A percentile compares a stretch with the other conserved stretches of the same genome.
Conservation (phyloP, 305 asterid species). For the Solanum hybrid region DNA sequence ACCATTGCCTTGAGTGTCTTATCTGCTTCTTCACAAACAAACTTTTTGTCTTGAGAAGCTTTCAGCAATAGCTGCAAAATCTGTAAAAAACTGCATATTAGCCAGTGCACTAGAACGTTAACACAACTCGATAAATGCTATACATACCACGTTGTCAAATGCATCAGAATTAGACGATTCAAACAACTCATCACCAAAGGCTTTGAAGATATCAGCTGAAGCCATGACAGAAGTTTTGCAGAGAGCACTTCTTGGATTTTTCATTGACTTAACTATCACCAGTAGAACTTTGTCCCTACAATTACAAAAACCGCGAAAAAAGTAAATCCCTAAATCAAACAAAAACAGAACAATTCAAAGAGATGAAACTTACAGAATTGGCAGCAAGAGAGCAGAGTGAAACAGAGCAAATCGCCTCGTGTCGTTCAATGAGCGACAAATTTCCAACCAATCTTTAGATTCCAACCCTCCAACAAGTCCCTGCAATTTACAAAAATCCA, state of each 20-base stretch:
- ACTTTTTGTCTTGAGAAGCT: constrained; percentile 90
- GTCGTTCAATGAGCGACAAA: constrained; percentile 83
- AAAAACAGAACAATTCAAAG: neutral
- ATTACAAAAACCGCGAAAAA: neutral
- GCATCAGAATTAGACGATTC: constrained; percentile 44
- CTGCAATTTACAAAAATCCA: constrained; percentile 20
- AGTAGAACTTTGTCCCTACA: constrained; percentile 54
- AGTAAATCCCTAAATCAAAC: neutral
- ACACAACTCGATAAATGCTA: neutral
- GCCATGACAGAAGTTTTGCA: constrained; percentile 93
- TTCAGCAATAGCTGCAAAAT: constrained; percentile 79
- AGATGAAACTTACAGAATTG: constrained; percentile 44
- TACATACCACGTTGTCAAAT: constrained; percentile 54
- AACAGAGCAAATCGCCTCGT: constrained; percentile 57
- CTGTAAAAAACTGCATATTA: constrained; percentile 20
- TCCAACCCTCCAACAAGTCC: constrained; percentile 74
- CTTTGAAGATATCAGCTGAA: constrained; percentile 69
- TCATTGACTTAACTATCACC: constrained; percentile 67
- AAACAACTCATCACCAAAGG: constrained; percentile 58
- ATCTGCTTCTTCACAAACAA: constrained; percentile 96
- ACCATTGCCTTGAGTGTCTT: constrained; percentile 57
- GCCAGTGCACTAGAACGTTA: neutral
- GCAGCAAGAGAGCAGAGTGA: constrained; percentile 54
- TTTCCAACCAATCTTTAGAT: constrained; percentile 91
- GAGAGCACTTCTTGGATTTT: constrained; percentile 97